These are phyloP conservation scores for Penicillium roqueforti DNA, from an alignment of 495 filamentous ascomycete genomes.

Conservation along the genomic window DNA sequence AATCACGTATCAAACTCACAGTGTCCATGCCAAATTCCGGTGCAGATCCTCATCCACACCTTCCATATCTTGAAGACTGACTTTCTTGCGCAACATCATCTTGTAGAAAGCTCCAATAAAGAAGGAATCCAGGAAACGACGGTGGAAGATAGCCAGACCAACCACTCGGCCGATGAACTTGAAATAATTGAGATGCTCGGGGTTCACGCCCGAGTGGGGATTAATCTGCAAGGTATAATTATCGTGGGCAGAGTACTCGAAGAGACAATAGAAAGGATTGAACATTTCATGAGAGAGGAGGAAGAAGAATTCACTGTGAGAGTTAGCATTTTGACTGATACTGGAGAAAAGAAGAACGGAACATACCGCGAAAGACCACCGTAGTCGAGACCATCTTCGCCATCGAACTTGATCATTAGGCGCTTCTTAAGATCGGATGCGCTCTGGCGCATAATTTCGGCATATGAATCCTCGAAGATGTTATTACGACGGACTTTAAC, in stretches of 20 bases:
- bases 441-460: slow-evolving; percentile 95
- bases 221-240: slow-evolving; percentile 99
- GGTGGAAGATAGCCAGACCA: slow-evolving; percentile 96
- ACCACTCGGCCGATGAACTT: slow-evolving; percentile 99
- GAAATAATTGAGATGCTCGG: slow-evolving; percentile 99
- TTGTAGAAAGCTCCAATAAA: slow-evolving; percentile 99
- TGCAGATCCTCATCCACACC: slow-evolving; percentile 98
- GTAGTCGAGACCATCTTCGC: slow-evolving; percentile 96
- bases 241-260: slow-evolving; percentile 99
- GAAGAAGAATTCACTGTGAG: slow-evolving; percentile 94
- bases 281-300: slow-evolving; percentile 99
- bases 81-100: slow-evolving; percentile 95
- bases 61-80: slow-evolving; percentile 93
- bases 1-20: slow-evolving; percentile 46
- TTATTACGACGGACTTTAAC: slow-evolving; percentile 95
- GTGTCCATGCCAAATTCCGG: slow-evolving; percentile 88
- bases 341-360: neutral
- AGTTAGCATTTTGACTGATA: slow-evolving; percentile 14
- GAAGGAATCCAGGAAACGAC: slow-evolving; percentile 96
- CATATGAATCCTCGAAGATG: slow-evolving; percentile 98
- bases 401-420: slow-evolving; percentile 99
- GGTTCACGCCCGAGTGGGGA: slow-evolving; percentile 98
- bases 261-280: slow-evolving; percentile 99
- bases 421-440: slow-evolving; percentile 97
- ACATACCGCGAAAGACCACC: slow-evolving; percentile 84